Evolutionary conservation across 495 filamentous ascomycete species (phyloP).

Genomic region (Daldinia concentrica): DNA sequence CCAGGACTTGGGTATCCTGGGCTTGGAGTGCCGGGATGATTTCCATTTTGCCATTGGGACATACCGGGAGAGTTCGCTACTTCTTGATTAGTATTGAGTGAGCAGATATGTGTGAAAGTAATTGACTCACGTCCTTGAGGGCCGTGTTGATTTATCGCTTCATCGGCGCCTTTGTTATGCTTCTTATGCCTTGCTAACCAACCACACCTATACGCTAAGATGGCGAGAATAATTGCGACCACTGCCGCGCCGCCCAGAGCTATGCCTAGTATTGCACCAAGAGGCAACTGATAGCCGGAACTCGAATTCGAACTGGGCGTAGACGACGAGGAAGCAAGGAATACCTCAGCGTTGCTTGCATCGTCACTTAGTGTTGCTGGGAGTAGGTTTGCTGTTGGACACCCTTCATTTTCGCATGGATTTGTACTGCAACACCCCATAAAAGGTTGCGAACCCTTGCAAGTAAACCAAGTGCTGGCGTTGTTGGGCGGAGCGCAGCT

Average conservation of each 20-base stretch:
- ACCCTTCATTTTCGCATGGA: constrained; percentile 30
- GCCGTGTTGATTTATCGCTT: constrained; percentile 2
- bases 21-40: constrained; percentile 8
- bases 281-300: constrained; percentile 15
- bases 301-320: constrained; percentile 19
- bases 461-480: constrained; percentile 35
- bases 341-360: constrained; percentile 22
- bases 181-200: constrained; percentile 31
- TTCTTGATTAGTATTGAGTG: constrained; percentile 6
- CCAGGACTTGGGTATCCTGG: constrained; percentile 18
- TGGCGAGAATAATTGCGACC: constrained; percentile 28
- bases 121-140: constrained; percentile 15
- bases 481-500: constrained; percentile 27
- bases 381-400: constrained; percentile 37
- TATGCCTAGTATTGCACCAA: constrained; percentile 36
- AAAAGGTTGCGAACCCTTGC: constrained; percentile 33
- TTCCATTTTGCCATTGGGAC: constrained; percentile 19
- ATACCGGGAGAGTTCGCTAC: constrained; percentile 24
- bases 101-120: not conserved
- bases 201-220: constrained; percentile 32
- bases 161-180: constrained; percentile 17
- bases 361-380: constrained; percentile 32
- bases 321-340: constrained; percentile 10
- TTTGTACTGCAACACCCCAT: constrained; percentile 35
- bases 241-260: constrained; percentile 31